phyloP scores from a whole-genome alignment of 139 green algal species.

The Raphidocelis subcapitata region DNA sequence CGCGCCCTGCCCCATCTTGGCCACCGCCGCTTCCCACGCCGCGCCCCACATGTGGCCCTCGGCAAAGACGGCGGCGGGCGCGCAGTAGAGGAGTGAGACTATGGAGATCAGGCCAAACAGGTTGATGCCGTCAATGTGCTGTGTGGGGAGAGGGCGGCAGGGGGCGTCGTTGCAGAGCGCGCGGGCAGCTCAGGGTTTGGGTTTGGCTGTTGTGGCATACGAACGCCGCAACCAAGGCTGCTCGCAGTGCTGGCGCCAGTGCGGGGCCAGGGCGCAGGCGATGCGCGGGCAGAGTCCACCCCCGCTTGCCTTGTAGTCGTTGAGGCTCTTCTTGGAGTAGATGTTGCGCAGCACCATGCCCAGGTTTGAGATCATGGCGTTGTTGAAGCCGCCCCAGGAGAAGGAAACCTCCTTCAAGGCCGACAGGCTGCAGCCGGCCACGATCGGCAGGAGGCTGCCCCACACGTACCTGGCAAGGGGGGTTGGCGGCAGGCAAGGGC shows the following conservation, averaged over 20 bases:
- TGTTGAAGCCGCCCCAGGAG: constrained; percentile 83
- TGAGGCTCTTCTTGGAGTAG: constrained; percentile 89
- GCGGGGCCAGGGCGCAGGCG: too few relatives aligned
- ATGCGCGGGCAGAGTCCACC: too few relatives aligned
- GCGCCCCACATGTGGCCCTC: constrained; percentile 58
- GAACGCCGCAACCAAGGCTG: too few relatives aligned
- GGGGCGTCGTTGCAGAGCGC: background rate
- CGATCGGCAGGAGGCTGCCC: constrained; percentile 83
- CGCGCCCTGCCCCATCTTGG: constrained; percentile 41
- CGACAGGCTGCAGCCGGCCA: constrained; percentile 78
- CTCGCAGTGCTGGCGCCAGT: too few relatives aligned
- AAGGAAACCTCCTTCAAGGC: constrained; percentile 90
- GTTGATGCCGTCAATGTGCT: constrained; percentile 93
- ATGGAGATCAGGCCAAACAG: constrained; percentile 90
- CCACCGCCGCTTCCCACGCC: constrained; percentile 49
- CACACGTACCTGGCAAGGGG: constrained; percentile 63
- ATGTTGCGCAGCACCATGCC: constrained; percentile 94
- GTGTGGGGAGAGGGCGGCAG: too few relatives aligned
- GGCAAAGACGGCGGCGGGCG: constrained; percentile 64
- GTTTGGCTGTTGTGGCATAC: too few relatives aligned
- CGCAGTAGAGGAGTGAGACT: constrained; percentile 74
- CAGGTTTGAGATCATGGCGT: constrained; percentile 88
- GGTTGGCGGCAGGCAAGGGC: too few relatives aligned
- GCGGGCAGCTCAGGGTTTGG: background rate
- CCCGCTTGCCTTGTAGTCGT: constrained; percentile 72